Evolutionary conservation across 2,329 filamentous ascomycete species (phyloP), one percentile per base, ranked within the genome.

Genomic region (Lasiodiplodia sp.): DNA sequence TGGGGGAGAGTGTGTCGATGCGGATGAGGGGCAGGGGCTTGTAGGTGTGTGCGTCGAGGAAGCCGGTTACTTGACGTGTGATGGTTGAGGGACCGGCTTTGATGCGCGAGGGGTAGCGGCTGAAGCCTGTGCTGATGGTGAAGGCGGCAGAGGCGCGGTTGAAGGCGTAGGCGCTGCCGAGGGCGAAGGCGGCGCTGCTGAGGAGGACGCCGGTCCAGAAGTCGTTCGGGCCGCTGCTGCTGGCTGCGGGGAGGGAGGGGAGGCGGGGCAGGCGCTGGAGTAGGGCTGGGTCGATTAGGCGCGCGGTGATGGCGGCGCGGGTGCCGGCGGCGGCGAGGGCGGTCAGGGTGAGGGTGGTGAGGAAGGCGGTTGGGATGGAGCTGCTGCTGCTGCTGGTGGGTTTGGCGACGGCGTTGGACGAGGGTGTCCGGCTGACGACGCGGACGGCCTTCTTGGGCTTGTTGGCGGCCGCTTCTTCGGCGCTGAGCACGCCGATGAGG

Each of bases 21-120:
- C 65, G 68, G 57, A 66, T 51, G 14, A 88, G 77, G 0, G 83
- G 82, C 16, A 88, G 79, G 4, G 76, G 75, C 66, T 84, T 81
- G 73, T 83, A 88, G 18, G 78, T 77, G 25, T 82, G 78, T 0
- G 86, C 79, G 8, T 34, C 44, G 6, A 62, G 66, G 55, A 68
- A 68, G 56, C 66, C 55, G 7, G 66, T 28, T 2, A 60, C 65
- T 4, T 57, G 52, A 2, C 65, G 65, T 1, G 60, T 53, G 0
- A 34, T 7, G 31, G 63, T 49, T 1, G 64, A 49, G 1, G 34
- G 23, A 7, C 64, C 67, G 52, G 56, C 51, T 68, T 83, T 84
- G 66, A 80, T 78, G 70, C 82, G 82, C 12, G 80, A 67, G 28
- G 82, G 75, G 71, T 71, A 72, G 11, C 66, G 67, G 3, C 66